Base-by-base conservation (phyloP, 371 early-diverging fungal species). In the Mortierella sp. region DNA sequence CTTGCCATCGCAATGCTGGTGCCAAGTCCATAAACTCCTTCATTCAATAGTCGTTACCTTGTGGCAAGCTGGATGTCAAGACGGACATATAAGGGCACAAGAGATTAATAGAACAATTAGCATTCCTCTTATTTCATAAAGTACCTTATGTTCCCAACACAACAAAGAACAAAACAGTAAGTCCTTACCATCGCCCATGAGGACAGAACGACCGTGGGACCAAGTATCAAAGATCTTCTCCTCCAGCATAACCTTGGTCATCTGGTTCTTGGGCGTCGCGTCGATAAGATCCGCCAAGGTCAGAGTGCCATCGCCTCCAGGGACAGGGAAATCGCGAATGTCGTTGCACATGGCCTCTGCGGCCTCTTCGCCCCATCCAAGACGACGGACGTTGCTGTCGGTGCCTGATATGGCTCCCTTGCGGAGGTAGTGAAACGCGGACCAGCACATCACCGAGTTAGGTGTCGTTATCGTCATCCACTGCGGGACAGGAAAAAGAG, bases 191-290 rank as follows among this genome's bases (percentile, higher is more conserved):
- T 69, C 57, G 26, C 72, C 75, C 26, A 71, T 48, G 43, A 74
- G 70, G 37, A 55, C 51, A 2, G 46, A 69, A 8, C 73, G 50
- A 3, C 34, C 57, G 53, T 57, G 26, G 34, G 71, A 44, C 80
- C 80, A 79, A n/a, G 80, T 79, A 6, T 79, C 72, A 61, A 71
- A 79, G 31, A 79, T 59, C 46, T 75, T 75, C 48, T 79, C 74
- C 28, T 79, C 75, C 28, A 79, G 26, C 80, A 75, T 75, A 2
- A 79, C 75, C 21, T 71, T 75, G 31, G 75, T 71, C 28, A 75
- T 75, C 48, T 69, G 51, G 8, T 79, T 59, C 53, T 75, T 79
- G 9, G 59, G 75, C 1, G 80, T 79, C 10, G 64, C 71, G 26
- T 79, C 75, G 26, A 79, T 75, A 19, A 79, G 8, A 28, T 79